Conservation (phyloP, 768 basidiomycete genomes). For the Wakefieldia striispora region DNA sequence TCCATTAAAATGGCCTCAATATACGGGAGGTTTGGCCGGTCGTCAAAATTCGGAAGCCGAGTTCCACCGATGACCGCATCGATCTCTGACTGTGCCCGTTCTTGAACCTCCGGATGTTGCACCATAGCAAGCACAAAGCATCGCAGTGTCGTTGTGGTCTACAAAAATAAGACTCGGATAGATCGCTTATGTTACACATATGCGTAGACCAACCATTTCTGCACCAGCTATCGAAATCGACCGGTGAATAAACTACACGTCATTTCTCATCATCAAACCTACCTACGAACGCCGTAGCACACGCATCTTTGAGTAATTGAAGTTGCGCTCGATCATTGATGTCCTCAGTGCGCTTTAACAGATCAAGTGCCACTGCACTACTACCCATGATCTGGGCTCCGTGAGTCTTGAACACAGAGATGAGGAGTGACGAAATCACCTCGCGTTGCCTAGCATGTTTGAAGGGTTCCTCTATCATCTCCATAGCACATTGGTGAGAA, state of each 20-base stretch:
- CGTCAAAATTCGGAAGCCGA: not conserved
- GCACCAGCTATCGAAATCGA: slow-evolving; percentile 18
- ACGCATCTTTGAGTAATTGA: slow-evolving; percentile 7
- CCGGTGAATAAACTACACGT: no score
- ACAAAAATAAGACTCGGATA: not conserved
- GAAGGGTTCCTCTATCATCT: slow-evolving; percentile 16
- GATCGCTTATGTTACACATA: no score
- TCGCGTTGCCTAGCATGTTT: slow-evolving; percentile 13
- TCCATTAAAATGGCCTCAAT: not conserved
- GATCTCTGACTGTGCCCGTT: not conserved
- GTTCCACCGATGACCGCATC: not conserved
- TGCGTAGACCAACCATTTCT: slow-evolving; percentile 13
- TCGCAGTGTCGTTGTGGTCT: not conserved
- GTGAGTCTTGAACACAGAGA: not conserved
- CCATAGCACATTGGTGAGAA: slow-evolving; percentile 1
- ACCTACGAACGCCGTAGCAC: slow-evolving; percentile 18
- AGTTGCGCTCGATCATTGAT: slow-evolving; percentile 7
- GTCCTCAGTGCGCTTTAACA: not conserved
- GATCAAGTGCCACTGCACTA: slow-evolving; percentile 13
- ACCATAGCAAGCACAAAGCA: not conserved
- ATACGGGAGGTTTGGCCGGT: not conserved
- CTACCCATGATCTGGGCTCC: slow-evolving; percentile 4
- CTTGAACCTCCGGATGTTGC: not conserved
- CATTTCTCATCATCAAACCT: not conserved
- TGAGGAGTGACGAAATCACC: not conserved